Evolutionary conservation across 2,329 filamentous ascomycete genomes (phyloP).

Genomic region (Ophiostoma populinum): DNA sequence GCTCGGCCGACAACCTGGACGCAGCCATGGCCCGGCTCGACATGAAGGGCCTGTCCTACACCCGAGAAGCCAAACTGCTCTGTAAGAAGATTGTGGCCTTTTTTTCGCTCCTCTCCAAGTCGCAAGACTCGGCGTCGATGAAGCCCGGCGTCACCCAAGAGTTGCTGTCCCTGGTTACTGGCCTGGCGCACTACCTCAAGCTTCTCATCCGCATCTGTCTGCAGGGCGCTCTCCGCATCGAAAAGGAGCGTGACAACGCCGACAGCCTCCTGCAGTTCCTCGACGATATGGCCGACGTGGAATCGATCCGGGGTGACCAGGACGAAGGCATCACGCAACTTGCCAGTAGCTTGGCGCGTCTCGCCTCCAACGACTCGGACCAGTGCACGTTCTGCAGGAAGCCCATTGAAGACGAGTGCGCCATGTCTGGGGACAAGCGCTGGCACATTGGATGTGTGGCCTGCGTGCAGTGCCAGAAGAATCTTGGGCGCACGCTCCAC

Average conservation of each 20-base stretch:
- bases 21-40: constrained; percentile 48
- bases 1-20: constrained; percentile 73
- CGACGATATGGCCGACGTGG: constrained; percentile 68
- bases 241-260: constrained; percentile 60
- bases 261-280: constrained; percentile 71
- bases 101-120: constrained; percentile 86
- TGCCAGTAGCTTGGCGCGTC: constrained; percentile 43
- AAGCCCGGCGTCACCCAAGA: constrained; percentile 96
- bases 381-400: constrained; percentile 68
- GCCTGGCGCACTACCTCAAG: constrained; percentile 92
- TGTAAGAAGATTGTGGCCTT: constrained; percentile 99
- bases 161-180: constrained; percentile 90
- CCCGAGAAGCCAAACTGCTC: constrained; percentile 91
- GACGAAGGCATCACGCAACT: constrained; percentile 41
- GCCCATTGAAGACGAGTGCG: constrained; percentile 89
- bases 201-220: constrained; percentile 92
- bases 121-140: constrained; percentile 74
- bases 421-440: constrained; percentile 53
- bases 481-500: constrained; percentile 50
- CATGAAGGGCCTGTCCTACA: constrained; percentile 76
- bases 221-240: constrained; percentile 79
- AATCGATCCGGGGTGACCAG: constrained; percentile 48
- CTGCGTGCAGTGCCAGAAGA: constrained; percentile 47
- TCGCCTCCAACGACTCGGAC: constrained; percentile 65
- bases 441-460: constrained; percentile 75